Percentiles rank a stretch among this genome's conserved stretches.
Evolutionary conservation across 1,284 basidiomycete species (phyloP).

Genomic region (Singerocomus inundabilis): DNA sequence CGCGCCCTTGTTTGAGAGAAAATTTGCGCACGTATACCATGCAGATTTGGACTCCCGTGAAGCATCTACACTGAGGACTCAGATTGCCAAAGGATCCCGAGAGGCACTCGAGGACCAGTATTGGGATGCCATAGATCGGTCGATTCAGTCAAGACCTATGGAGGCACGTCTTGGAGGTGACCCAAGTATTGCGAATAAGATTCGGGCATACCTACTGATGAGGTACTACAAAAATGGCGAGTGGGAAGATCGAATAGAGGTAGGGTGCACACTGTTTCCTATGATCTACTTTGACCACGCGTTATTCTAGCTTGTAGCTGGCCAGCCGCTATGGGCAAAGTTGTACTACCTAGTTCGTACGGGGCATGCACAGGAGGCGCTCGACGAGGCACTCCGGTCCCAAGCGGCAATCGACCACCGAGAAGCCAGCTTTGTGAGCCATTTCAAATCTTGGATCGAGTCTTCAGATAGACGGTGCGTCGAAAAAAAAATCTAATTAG

Average conservation of each 20-base stretch:
- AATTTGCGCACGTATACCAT: conserved; percentile 70
- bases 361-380: conserved; percentile 79
- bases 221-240: conserved; percentile 78
- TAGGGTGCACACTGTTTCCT: conserved; percentile 32
- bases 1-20: conserved; percentile 68
- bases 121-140: conserved; percentile 82
- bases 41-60: conserved; percentile 68
- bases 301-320: conserved; percentile 64
- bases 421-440: conserved; percentile 82
- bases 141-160: conserved; percentile 78
- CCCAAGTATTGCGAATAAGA: conserved; percentile 86
- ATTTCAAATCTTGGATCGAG: conserved; percentile 87
- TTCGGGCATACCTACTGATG: conserved; percentile 82
- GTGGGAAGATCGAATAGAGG: conserved; percentile 86
- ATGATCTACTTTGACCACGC: not conserved
- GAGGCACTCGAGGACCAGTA: conserved; percentile 83
- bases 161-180: conserved; percentile 92
- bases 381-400: conserved; percentile 72
- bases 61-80: conserved; percentile 57
- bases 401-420: conserved; percentile 76
- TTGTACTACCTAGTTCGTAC: conserved; percentile 89
- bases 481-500: not conserved
- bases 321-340: conserved; percentile 90
- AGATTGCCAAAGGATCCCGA: conserved; percentile 72
- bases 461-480: conserved; percentile 73